A percentile compares a stretch with the other conserved stretches of the same genome.
Conservation (phyloP, 345 rosid species). For the Gossypium australe region DNA sequence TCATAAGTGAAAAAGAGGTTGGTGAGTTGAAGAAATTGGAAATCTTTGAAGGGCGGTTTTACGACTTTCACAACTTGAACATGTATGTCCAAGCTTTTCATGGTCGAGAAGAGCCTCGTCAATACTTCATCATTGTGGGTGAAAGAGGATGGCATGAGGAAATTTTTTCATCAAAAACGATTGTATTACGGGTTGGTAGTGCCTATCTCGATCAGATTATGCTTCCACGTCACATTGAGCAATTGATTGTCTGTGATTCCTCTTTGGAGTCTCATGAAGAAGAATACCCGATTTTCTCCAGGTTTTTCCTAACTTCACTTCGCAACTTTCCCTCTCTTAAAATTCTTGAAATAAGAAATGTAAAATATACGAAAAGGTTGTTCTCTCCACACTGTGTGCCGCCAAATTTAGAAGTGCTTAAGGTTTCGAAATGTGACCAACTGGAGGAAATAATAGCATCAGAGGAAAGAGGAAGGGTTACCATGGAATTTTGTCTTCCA, state of each 20-base stretch:
- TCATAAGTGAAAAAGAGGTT: neutral
- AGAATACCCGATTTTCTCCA: neutral
- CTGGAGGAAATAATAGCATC: neutral
- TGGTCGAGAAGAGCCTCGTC: neutral
- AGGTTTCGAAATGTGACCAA: fast-evolving
- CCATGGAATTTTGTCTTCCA: neutral
- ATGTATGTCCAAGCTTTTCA: neutral
- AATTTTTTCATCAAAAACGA: fast-evolving
- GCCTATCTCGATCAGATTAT: too few relatives aligned
- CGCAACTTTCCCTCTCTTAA: neutral
- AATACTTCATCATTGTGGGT: neutral
- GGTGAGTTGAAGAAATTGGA: neutral
- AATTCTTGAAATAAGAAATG: fast-evolving
- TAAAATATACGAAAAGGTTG: neutral
- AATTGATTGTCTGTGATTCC: fast-evolving
- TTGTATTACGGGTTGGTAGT: fast-evolving
- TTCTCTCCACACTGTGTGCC: neutral
- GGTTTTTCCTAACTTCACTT: neutral
- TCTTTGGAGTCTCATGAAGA: fast-evolving
- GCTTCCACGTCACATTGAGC: too few relatives aligned
- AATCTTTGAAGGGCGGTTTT: neutral
- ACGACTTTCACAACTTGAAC: neutral
- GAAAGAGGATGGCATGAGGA: fast-evolving
- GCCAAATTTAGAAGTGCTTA: neutral
- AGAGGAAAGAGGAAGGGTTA: neutral